A percentile compares a stretch with the other conserved stretches of the same genome.
These are phyloP conservation scores for Arachis stenosperma DNA, from an alignment of 306 rosid genomes.

Conservation along the genomic window DNA sequence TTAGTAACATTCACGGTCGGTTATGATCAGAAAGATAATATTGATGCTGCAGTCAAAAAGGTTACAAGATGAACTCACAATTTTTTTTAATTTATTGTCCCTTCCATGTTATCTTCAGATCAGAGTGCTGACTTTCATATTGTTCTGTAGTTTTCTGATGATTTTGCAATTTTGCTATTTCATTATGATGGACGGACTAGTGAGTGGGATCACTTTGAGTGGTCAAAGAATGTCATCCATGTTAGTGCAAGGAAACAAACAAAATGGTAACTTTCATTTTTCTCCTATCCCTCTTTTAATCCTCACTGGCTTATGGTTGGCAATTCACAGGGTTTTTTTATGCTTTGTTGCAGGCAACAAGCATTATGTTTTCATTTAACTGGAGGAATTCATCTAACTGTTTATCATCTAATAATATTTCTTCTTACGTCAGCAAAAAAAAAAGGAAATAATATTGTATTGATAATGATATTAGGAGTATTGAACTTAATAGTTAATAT, in stretches of 20 bases:
- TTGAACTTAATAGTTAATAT: slow-evolving; percentile 12
- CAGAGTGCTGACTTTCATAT: slow-evolving; percentile 44
- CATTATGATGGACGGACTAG: slow-evolving; percentile 93
- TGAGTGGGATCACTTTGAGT: slow-evolving; percentile 94
- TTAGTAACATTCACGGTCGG: slow-evolving; percentile 96
- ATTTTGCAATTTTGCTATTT: slow-evolving; percentile 93
- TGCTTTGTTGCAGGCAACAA: background rate
- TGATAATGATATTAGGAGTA: slow-evolving; percentile 9
- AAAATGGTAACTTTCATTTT: slow-evolving; percentile 36
- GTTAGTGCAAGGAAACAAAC: slow-evolving; percentile 84
- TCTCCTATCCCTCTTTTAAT: slow-evolving; percentile 35
- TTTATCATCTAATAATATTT: slow-evolving; percentile 4
- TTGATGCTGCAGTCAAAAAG: slow-evolving; percentile 78
- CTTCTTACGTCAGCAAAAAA: background rate
- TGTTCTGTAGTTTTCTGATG: slow-evolving; percentile 82
- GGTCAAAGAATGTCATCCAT: slow-evolving; percentile 94
- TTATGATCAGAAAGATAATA: slow-evolving; percentile 75
- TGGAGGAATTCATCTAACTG: slow-evolving; percentile 11
- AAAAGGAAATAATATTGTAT: background rate
- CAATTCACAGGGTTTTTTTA: slow-evolving; percentile 8
- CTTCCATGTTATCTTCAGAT: slow-evolving; percentile 35
- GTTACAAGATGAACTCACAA: slow-evolving; percentile 44
- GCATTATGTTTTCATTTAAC: slow-evolving; percentile 22
- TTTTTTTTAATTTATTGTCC: slow-evolving; percentile 24
- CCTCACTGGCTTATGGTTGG: background rate